Evolutionary conservation across 1,284 basidiomycete genomes (phyloP).

Genomic region (Pascua sp.): DNA sequence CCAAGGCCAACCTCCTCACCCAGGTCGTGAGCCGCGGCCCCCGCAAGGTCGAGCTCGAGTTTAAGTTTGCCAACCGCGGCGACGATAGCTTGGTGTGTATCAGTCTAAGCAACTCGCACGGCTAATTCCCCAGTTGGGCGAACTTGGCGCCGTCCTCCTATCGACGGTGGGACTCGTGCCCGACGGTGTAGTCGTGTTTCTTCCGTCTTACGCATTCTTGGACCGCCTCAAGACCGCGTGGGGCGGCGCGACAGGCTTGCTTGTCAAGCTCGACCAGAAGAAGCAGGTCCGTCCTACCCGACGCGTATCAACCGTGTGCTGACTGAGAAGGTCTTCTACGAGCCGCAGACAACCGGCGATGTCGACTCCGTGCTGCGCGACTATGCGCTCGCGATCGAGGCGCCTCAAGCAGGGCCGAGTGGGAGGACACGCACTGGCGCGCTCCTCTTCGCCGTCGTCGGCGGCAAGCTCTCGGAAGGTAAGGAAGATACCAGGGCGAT

Average conservation of each 20-base stretch:
- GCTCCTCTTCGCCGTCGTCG: constrained; percentile 80
- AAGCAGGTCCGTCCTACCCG: constrained; percentile 58
- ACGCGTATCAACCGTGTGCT: background rate
- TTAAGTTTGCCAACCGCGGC: constrained; percentile 74
- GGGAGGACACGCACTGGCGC: constrained; percentile 11
- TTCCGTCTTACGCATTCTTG: constrained; percentile 87
- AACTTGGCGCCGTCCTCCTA: constrained; percentile 76
- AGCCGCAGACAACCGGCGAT: constrained; percentile 71
- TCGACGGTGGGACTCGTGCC: constrained; percentile 78
- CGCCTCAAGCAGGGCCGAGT: background rate
- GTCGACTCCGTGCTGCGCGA: constrained; percentile 75
- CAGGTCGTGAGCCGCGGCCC: constrained; percentile 77
- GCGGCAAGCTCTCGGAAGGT: constrained; percentile 91
- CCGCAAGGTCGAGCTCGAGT: constrained; percentile 69
- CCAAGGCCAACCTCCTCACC: constrained; percentile 71
- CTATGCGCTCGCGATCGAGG: constrained; percentile 63
- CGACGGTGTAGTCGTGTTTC: constrained; percentile 86
- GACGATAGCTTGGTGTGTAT: constrained; percentile 62
- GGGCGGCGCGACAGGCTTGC: constrained; percentile 58
- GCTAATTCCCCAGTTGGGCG: constrained; percentile 60
- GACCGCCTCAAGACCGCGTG: constrained; percentile 66
- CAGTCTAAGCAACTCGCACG: background rate
- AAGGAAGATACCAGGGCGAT: background rate
- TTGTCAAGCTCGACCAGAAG: constrained; percentile 64
- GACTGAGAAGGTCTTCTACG: constrained; percentile 69